Conservation (phyloP, 257 asterid species). For the Henckelia pumila region DNA sequence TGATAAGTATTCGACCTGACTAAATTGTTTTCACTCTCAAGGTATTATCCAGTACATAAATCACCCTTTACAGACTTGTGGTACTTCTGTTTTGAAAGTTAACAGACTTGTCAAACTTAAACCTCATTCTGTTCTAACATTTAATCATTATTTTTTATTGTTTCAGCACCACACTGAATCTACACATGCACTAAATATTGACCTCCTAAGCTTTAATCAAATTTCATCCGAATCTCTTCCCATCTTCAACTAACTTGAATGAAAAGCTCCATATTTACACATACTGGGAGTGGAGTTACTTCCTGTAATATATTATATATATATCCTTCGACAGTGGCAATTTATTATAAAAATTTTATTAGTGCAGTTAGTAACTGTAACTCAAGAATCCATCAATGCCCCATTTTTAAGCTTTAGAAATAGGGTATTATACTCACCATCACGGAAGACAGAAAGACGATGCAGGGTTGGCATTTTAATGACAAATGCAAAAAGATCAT, state of each 20-base stretch:
- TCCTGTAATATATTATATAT: no score
- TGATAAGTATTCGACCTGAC: neutral
- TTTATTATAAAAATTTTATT: no score
- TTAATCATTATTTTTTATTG: neutral
- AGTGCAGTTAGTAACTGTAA: neutral
- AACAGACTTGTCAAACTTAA: no score
- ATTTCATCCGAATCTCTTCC: no score
- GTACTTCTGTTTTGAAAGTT: neutral
- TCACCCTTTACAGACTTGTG: neutral
- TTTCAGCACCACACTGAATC: neutral
- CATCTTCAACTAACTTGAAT: no score
- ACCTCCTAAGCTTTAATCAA: neutral
- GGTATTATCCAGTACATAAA: neutral
- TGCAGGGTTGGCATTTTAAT: slow-evolving; percentile 94
- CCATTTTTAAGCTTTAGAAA: neutral
- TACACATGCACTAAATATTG: neutral
- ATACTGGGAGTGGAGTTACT: neutral
- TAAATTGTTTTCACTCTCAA: no score
- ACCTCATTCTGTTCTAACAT: neutral
- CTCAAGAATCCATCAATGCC: neutral
- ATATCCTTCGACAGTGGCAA: neutral
- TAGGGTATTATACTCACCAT: slow-evolving; percentile 58
- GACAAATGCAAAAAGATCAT: slow-evolving; percentile 95
- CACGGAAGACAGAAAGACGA: slow-evolving; percentile 98
- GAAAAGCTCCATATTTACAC: no score